These are phyloP conservation scores for Diaporthe caulivora DNA, from an alignment of 2,329 filamentous ascomycete genomes.

Conservation along the genomic window DNA sequence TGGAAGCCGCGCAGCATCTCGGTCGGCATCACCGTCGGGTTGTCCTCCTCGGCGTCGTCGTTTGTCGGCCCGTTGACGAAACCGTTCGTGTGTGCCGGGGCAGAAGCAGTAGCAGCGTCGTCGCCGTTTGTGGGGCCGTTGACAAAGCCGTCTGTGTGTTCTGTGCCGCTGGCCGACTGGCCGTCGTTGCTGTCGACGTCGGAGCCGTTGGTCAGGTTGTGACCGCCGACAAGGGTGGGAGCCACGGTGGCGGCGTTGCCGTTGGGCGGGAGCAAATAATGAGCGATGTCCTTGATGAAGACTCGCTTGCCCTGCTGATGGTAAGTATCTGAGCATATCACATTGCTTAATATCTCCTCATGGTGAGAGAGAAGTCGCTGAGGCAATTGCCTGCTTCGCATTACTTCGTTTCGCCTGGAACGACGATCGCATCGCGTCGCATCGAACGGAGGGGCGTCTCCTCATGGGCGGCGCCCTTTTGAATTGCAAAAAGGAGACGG, in stretches of 20 bases:
- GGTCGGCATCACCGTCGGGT: conserved; percentile 87
- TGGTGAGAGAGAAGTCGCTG: neutral
- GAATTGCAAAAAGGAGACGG: conserved; percentile 44
- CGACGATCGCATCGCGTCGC: neutral
- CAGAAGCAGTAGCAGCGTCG: conserved; percentile 35
- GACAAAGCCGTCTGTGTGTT: conserved; percentile 45
- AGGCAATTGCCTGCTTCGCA: conserved; percentile 7
- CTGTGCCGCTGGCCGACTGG: conserved; percentile 35
- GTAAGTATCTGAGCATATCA: conserved; percentile 31
- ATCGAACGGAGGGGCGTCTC: neutral
- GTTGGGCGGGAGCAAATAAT: conserved; percentile 87
- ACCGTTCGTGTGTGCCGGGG: conserved; percentile 43
- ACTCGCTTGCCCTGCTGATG: conserved; percentile 81
- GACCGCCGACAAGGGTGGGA: conserved; percentile 79
- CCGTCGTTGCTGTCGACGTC: conserved; percentile 18
- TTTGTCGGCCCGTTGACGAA: conserved; percentile 48
- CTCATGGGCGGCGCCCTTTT: neutral
- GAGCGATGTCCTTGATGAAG: conserved; percentile 98
- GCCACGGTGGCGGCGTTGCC: conserved; percentile 77
- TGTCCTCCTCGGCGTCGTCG: conserved; percentile 68
- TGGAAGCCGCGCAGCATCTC: conserved; percentile 84
- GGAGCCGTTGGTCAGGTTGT: conserved; percentile 41
- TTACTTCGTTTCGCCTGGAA: conserved; percentile 2
- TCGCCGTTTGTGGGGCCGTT: conserved; percentile 46
- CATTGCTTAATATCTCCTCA: neutral